A percentile compares a stretch with the other conserved stretches of the same genome.
These are phyloP conservation scores for Trichoderma lentiforme DNA, from an alignment of 2,329 filamentous ascomycete species.

Conservation along the genomic window DNA sequence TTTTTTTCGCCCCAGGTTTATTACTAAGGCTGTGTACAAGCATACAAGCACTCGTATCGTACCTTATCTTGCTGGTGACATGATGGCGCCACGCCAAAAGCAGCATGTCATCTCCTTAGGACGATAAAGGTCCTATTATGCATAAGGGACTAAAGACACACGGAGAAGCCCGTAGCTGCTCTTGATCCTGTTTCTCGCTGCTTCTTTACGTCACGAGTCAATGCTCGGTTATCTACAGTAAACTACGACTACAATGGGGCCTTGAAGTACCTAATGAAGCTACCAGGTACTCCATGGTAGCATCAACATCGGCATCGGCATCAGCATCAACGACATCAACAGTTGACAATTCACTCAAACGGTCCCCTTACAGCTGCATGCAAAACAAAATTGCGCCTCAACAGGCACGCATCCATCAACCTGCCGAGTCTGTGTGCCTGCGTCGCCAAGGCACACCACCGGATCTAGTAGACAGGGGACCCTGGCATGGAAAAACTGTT, in stretches of 20 bases:
- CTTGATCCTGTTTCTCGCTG: background rate
- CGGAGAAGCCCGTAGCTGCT: background rate
- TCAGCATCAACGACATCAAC: background rate
- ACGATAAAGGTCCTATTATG: background rate
- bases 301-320: background rate
- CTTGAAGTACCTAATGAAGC: background rate
- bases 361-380: background rate
- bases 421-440: background rate
- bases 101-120: background rate
- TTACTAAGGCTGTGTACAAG: background rate
- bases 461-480: constrained; percentile 1
- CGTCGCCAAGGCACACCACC: constrained; percentile 4
- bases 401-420: background rate
- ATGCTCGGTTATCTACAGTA: background rate
- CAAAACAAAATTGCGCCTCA: background rate
- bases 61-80: background rate
- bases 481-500: background rate
- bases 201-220: background rate
- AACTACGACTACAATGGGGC: background rate
- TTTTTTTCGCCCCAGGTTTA: background rate
- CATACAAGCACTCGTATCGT: too few relatives aligned
- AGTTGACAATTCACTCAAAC: background rate
- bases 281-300: background rate
- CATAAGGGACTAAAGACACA: background rate
- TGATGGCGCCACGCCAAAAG: background rate